phyloP scores from a whole-genome alignment of 352 stramenopile genomes.

The Globisporangium takayamanum region DNA sequence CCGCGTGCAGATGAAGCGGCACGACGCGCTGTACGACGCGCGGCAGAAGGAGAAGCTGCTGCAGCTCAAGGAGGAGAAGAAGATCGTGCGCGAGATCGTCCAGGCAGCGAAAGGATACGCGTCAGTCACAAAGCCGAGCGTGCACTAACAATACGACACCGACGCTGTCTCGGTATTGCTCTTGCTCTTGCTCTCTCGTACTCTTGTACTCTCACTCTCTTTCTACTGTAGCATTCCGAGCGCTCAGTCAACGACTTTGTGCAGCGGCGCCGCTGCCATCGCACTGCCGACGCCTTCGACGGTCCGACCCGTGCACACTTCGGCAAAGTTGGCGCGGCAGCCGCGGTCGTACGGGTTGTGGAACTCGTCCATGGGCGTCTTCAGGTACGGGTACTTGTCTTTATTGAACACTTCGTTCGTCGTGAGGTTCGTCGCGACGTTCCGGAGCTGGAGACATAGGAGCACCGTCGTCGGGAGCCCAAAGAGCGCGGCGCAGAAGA shows the following conservation, averaged over 20 bases:
- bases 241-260: neutral
- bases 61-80: constrained; percentile 87
- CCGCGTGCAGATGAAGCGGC: constrained; percentile 84
- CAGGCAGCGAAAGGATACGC: constrained; percentile 58
- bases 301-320: constrained; percentile 31
- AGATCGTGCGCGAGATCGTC: constrained; percentile 84
- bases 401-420: constrained; percentile 89
- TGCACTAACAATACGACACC: constrained; percentile 3
- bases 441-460: constrained; percentile 62
- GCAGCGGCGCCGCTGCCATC: neutral
- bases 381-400: constrained; percentile 84
- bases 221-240: neutral
- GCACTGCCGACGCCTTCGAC: constrained; percentile 2
- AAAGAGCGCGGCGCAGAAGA: constrained; percentile 58
- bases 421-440: constrained; percentile 64
- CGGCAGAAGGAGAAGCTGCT: constrained; percentile 76
- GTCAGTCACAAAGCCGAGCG: constrained; percentile 26
- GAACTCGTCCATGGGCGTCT: constrained; percentile 73
- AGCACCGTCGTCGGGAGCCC: constrained; percentile 59
- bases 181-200: neutral
- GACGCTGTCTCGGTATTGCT: constrained; percentile 9
- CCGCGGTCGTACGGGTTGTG: constrained; percentile 73
- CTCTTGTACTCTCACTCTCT: neutral
- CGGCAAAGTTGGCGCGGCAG: constrained; percentile 45
- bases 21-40: constrained; percentile 77